Base-by-base conservation (phyloP, 2,329 filamentous ascomycete genomes). In the Drechslerella coelobrocha region DNA sequence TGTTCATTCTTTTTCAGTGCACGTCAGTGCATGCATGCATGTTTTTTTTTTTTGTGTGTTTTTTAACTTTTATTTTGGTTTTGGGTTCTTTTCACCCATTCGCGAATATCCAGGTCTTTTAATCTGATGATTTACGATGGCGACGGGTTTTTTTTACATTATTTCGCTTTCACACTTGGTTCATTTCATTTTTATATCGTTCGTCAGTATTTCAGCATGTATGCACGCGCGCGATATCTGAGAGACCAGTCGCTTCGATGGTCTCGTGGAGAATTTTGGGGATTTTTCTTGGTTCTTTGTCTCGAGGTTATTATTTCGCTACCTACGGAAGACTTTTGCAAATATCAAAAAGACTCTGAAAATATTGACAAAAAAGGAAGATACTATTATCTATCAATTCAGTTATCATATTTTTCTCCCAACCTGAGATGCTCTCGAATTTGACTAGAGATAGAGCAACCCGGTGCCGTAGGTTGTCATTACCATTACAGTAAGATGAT, bases 281-380 rank as follows among this genome's bases (percentile, higher is more conserved):
- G 48, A 27, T 59, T 68, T 52, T 54, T 61, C 34, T 37, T 61
- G 55, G 61, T 47, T 43, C 19, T 23, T 53, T 45, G 17, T 41
- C 34, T 48, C 45, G 62, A 57, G 65, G 65, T 69, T 69, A 69
- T 69, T 69, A 61, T 69, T 69, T 39, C 57, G 65, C 57, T 62
- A 69, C 57, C 65, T 69, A 69, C n/a, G 29, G 57, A 54, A 48
- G 14, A 54, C 23, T 45, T n/a, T n/a, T n/a, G n/a, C n/a, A n/a
- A n/a, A n/a, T n/a, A n/a, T n/a, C n/a, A n/a, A 14, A 48, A 48
- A 48, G 19, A 17, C 7, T 7, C 23, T 21, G 43, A 26, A 26
- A 39, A 48, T 21, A 7, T 4, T 8, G n/a, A 8, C n/a, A 21
- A 48, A 26, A 48, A 23, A 48, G 12, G 12, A 39, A 4, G 12